Conservation (phyloP, 192 early-diverging fungal genomes). For the Umbelopsis vinacea region DNA sequence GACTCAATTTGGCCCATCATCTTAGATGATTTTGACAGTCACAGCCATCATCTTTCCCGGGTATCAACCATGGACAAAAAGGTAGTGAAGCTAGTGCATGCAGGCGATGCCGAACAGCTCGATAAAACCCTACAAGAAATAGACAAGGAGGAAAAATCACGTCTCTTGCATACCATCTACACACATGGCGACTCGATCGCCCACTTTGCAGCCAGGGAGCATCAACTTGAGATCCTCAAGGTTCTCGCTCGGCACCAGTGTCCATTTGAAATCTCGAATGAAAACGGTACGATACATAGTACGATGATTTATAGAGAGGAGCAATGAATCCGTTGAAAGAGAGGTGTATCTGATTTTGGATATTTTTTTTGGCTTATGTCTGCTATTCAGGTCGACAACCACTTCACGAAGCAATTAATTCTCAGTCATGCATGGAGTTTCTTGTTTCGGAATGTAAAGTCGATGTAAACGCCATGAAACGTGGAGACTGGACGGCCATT, state of each 20-base stretch:
- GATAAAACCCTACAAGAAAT: not conserved
- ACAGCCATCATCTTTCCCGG: not conserved
- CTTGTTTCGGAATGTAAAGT: conserved; percentile 34
- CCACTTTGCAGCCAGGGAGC: conserved; percentile 49
- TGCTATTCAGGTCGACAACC: conserved; percentile 35
- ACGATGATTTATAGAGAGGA: not conserved
- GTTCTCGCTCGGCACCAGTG: conserved; percentile 28
- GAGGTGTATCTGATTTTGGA: not conserved
- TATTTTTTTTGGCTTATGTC: not conserved
- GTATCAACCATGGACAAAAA: conserved; percentile 7
- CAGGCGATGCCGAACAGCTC: not conserved
- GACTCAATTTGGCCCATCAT: not conserved
- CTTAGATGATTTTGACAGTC: conserved; percentile 9
- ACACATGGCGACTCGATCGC: conserved; percentile 44
- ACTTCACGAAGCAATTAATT: conserved; percentile 47
- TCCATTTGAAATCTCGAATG: conserved; percentile 38
- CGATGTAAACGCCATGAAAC: conserved; percentile 49
- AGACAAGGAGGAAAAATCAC: conserved; percentile 12
- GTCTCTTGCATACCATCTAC: not conserved
- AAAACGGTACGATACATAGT: conserved; percentile 34
- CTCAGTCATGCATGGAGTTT: conserved; percentile 29
- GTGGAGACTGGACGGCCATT: conserved; percentile 50
- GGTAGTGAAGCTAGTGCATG: conserved; percentile 1
- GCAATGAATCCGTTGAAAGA: no score
- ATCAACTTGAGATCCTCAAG: conserved; percentile 23